Base-by-base conservation (phyloP, 768 basidiomycete species). In the Phylloporus arenicola region DNA sequence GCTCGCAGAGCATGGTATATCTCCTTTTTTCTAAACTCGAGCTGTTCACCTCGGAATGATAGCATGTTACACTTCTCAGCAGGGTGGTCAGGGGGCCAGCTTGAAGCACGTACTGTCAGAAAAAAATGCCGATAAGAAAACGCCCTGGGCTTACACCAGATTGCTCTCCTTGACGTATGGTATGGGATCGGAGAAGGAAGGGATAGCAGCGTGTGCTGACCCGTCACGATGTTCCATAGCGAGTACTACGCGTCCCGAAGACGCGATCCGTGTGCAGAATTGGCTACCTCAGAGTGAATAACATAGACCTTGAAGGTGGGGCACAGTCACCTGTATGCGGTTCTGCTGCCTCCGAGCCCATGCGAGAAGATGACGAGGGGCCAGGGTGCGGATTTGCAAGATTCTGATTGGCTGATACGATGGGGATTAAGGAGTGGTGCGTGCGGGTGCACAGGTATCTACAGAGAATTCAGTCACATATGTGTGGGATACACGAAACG, bases 211-310 rank as follows among this genome's bases (percentile, higher is more conserved):
- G 0, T 82, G 81, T 3, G 78, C 83, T 4, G 85, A 84, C 1
- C 90, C 91, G 63, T 94, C 92, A 10, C 84, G 77, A 63, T 93
- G 92, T 61, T 93, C 88, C 20, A 93, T 61, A 6, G 88, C 84
- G 39, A 91, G 73, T 3, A 95, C 90, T 5, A 93, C 81, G 52
- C 78, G 83, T 2, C 92, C 92, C 33, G 84, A 75, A 4, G 86
- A 80, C 4, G 92, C 92, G 19, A 93, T 64, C 20, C 78, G 76
- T 3, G 78, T 73, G 61, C 89, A 92, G 51, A 86, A 64, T 64
- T 89, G 86, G 52, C 85, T 84, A 45, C 46, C 22, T 9, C 33
- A 22, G 17, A 42, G 31, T 55, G 12, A 51, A 6, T 41, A 41
- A 41, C 39, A 41, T 41, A 39, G 29, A 30, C 29, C 29, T 3